Conservation (phyloP, 2,329 filamentous ascomycete genomes). For the Sphaerulina musiva region DNA sequence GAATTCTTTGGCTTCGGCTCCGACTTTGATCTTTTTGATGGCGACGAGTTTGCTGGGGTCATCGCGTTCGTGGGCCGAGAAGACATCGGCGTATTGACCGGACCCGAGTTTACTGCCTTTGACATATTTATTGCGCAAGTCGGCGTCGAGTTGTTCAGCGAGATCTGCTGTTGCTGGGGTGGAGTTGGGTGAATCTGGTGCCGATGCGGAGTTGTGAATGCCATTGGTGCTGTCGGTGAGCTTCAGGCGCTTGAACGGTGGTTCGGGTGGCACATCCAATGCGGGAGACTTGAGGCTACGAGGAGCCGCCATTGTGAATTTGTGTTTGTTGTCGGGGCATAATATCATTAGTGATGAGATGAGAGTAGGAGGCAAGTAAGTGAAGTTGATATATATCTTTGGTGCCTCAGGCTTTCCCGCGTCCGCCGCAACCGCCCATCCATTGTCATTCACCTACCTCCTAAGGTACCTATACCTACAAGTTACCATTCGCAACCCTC, state of each 20-base stretch:
- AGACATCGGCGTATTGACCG: constrained; percentile 95
- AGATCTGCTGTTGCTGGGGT: constrained; percentile 32
- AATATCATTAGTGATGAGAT: too few relatives aligned
- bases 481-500: constrained; percentile 19
- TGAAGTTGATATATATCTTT: not conserved
- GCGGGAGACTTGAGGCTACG: constrained; percentile 26
- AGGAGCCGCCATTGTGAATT: constrained; percentile 1
- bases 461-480: too few relatives aligned
- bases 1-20: constrained; percentile 72
- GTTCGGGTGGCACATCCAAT: constrained; percentile 31
- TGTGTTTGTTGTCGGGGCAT: constrained; percentile 6
- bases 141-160: constrained; percentile 44
- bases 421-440: constrained; percentile 20
- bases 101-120: constrained; percentile 91
- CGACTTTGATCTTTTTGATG: constrained; percentile 87
- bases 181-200: constrained; percentile 11
- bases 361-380: not conserved
- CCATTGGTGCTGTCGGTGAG: constrained; percentile 12
- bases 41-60: constrained; percentile 73
- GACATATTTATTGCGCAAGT: constrained; percentile 72
- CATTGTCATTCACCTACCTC: constrained; percentile 4
- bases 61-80: constrained; percentile 69
- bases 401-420: not conserved
- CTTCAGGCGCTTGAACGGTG: constrained; percentile 30
- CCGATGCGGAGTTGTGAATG: constrained; percentile 11